Evolutionary conservation across 345 rosid genomes (phyloP).

Genomic region (Sonneratia caseolaris): DNA sequence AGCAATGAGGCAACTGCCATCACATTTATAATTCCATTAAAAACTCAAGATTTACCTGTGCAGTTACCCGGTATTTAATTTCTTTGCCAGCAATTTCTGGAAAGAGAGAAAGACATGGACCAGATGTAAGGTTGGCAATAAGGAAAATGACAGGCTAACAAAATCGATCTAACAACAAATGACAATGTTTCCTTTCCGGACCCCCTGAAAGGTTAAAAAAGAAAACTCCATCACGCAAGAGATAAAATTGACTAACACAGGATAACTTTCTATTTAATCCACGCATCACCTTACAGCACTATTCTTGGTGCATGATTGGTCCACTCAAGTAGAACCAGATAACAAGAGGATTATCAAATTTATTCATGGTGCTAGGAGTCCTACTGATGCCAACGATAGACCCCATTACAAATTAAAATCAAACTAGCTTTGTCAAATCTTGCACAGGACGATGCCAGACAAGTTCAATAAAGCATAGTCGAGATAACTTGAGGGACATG

Average conservation of each 20-base stretch:
- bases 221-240: background rate
- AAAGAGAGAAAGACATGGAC: slow-evolving; percentile 1
- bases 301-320: background rate
- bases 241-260: background rate
- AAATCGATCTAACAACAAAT: background rate
- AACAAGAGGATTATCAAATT: background rate
- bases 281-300: background rate
- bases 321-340: background rate
- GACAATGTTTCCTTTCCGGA: background rate
- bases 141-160: slow-evolving; percentile 2
- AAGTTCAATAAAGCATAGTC: background rate
- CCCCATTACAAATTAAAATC: background rate
- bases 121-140: background rate
- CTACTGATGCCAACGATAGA: background rate
- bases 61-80: slow-evolving; percentile 24
- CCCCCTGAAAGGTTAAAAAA: background rate
- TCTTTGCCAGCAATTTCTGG: slow-evolving; percentile 31
- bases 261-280: background rate
- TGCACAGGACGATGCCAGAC: background rate
- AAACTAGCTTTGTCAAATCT: background rate
- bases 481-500: background rate
- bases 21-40: background rate
- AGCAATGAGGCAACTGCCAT: background rate
- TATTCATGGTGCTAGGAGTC: background rate
- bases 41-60: slow-evolving; percentile 24